phyloP scores from a whole-genome alignment of 208 protist genomes.

The Trypanosoma vivax region DNA sequence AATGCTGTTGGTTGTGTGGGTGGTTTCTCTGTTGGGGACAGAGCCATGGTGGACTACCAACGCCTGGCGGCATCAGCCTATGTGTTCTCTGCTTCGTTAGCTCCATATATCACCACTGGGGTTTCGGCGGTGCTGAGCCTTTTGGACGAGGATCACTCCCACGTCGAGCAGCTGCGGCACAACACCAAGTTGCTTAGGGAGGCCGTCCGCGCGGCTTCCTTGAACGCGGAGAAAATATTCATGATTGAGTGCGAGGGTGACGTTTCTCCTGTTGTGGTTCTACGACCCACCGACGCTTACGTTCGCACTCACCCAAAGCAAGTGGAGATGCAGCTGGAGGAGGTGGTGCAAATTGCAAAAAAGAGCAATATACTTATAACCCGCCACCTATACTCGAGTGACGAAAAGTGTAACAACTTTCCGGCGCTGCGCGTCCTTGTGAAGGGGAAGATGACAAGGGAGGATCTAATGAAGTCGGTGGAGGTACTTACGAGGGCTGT shows the following conservation, averaged over 20 bases:
- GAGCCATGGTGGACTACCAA: constrained; percentile 91
- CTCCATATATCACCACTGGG: constrained; percentile 89
- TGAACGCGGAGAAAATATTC: constrained; percentile 52
- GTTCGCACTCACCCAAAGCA: constrained; percentile 23
- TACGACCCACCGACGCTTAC: constrained; percentile 39
- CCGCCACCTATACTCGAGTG: constrained; percentile 57
- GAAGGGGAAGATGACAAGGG: constrained; percentile 48
- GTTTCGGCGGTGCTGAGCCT: constrained; percentile 69
- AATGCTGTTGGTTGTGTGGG: constrained; percentile 87
- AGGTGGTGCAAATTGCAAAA: constrained; percentile 39
- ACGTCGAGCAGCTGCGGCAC: constrained; percentile 30
- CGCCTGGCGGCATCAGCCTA: constrained; percentile 90
- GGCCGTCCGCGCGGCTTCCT: constrained; percentile 32
- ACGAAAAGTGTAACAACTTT: constrained; percentile 45
- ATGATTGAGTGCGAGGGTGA: constrained; percentile 54
- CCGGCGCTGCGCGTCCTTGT: constrained; percentile 61
- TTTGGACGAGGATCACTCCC: constrained; percentile 49
- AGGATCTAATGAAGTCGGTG: constrained; percentile 37
- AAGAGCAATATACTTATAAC: constrained; percentile 50
- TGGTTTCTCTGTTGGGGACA: constrained; percentile 92
- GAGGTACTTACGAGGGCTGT: constrained; percentile 46
- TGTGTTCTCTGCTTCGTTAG: constrained; percentile 96
- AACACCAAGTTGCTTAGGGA: constrained; percentile 47
- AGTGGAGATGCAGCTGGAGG: constrained; percentile 57
- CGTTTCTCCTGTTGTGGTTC: constrained; percentile 61